phyloP scores from a whole-genome alignment of 805 yeast genomes.

The Brettanomyces nanus region DNA sequence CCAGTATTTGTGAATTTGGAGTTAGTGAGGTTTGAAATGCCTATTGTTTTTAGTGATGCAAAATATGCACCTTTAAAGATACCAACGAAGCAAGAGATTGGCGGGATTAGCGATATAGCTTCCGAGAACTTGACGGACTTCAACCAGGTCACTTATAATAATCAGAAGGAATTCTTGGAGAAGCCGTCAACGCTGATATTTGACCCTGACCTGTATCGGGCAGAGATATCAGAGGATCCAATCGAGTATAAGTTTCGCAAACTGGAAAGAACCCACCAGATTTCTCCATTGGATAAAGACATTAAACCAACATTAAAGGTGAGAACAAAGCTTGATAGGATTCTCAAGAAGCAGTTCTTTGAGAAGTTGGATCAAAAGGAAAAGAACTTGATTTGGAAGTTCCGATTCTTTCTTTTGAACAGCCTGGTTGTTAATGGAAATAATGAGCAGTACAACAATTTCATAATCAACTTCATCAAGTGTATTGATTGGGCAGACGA shows the following conservation, averaged over 20 bases:
- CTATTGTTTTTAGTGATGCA: constrained; percentile 60
- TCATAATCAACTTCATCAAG: constrained; percentile 60
- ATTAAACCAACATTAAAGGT: constrained; percentile 81
- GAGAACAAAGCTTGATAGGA: constrained; percentile 62
- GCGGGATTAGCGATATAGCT: constrained; percentile 8
- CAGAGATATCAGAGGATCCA: constrained; percentile 53
- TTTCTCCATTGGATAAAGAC: constrained; percentile 71
- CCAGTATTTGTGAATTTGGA: constrained; percentile 31
- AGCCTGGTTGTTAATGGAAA: constrained; percentile 31
- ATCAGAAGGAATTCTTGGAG: constrained; percentile 9
- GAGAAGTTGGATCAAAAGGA: constrained; percentile 75
- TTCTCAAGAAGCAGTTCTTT: constrained; percentile 74
- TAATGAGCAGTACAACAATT: constrained; percentile 28
- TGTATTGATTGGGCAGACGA: constrained; percentile 86
- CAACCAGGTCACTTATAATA: constrained; percentile 20
- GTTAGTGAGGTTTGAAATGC: constrained; percentile 59
- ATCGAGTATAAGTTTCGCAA: constrained; percentile 82
- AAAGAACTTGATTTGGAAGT: constrained; percentile 84
- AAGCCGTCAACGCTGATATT: constrained; percentile 30
- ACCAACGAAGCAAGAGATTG: constrained; percentile 17
- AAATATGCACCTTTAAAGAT: constrained; percentile 30
- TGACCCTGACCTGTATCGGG: constrained; percentile 56
- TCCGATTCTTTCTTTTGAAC: constrained; percentile 69
- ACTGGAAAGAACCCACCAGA: constrained; percentile 74
- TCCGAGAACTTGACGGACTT: constrained; percentile 5